Conservation (phyloP, 2,329 filamentous ascomycete species). For the Aspergillus fumigatiaffinis region DNA sequence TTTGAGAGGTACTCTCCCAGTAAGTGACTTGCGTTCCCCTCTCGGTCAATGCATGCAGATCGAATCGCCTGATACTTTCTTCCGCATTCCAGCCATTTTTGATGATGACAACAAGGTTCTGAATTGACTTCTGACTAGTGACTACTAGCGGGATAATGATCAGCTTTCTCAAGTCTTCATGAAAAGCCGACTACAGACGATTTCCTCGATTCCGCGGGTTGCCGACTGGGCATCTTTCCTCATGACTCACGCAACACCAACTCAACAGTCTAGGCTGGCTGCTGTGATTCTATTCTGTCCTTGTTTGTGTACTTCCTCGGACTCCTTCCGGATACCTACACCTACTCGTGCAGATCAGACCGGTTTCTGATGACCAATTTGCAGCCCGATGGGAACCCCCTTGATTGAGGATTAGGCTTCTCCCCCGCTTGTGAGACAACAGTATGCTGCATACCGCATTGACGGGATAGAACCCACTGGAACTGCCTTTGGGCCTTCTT, state of each 20-base stretch:
- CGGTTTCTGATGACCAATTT: not conserved
- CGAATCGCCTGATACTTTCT: not conserved
- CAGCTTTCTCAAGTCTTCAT: not conserved
- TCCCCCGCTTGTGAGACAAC: not conserved
- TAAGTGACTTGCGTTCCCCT: not conserved
- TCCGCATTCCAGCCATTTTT: not conserved
- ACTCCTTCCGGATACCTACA: not conserved
- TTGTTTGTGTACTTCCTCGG: not conserved
- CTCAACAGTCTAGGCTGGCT: not conserved
- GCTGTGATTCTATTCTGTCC: not conserved
- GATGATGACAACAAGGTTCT: not conserved
- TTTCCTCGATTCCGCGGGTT: conserved; percentile 4
- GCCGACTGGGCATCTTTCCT: conserved; percentile 5
- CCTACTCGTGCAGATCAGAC: not conserved
- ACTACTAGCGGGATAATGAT: not conserved
- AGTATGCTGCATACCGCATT: not conserved
- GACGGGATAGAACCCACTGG: conserved; percentile 1
- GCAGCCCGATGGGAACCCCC: not conserved
- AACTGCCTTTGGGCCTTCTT: not conserved
- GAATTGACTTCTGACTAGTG: not conserved
- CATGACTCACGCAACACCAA: not conserved
- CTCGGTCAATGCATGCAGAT: not conserved
- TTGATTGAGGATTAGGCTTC: not conserved
- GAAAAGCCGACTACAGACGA: not conserved
- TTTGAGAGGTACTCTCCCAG: not conserved